A percentile compares a stretch with the other conserved stretches of the same genome.
Evolutionary conservation across 352 stramenopile species (phyloP).

Genomic region (Phytopythium chamaehyphon): DNA sequence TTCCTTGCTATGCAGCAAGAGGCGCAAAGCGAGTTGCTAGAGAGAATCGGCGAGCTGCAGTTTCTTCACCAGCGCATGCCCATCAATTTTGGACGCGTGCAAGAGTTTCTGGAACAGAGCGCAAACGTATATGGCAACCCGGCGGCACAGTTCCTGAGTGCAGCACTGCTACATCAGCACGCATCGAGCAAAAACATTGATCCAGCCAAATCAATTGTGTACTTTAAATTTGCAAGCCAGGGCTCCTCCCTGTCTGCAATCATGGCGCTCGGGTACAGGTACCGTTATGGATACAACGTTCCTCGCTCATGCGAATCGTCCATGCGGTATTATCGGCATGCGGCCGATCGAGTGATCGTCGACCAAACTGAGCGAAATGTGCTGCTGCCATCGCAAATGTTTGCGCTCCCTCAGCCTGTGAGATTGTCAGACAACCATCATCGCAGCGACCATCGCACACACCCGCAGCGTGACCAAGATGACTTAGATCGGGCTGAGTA

Average conservation of each 20-base stretch:
- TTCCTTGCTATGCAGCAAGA: neutral
- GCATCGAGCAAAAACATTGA: constrained; percentile 10
- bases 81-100: constrained; percentile 15
- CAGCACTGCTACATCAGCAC: constrained; percentile 14
- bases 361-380: constrained; percentile 14
- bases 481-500: constrained; percentile 49
- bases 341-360: constrained; percentile 45
- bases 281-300: constrained; percentile 47
- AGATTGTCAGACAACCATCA: constrained; percentile 32
- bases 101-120: constrained; percentile 36
- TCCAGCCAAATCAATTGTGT: constrained; percentile 22
- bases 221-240: constrained; percentile 57
- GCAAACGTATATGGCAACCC: constrained; percentile 19
- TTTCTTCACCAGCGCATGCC: constrained; percentile 15
- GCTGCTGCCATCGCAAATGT: constrained; percentile 31
- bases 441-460: constrained; percentile 12
- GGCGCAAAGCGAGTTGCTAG: constrained; percentile 16
- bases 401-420: constrained; percentile 24
- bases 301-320: constrained; percentile 47
- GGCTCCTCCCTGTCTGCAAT: constrained; percentile 32
- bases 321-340: constrained; percentile 72
- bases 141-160: constrained; percentile 46
- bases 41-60: constrained; percentile 34
- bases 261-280: constrained; percentile 72
- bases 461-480: constrained; percentile 16